Conservation (phyloP, 495 filamentous ascomycete species). For the Aspergillus taichungensis region DNA sequence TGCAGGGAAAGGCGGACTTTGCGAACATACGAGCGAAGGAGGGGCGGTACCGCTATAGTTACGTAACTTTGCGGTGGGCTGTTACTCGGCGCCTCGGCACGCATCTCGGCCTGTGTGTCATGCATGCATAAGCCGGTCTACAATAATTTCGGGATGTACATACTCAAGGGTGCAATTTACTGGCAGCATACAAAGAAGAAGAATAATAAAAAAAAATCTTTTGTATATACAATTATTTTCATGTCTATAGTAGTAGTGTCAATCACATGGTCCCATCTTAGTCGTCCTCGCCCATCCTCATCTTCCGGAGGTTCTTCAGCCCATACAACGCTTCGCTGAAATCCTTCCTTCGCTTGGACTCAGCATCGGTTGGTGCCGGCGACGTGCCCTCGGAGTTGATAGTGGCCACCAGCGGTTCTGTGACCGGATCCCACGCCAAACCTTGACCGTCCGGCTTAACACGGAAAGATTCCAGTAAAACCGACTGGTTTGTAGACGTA, state of each 20-base stretch:
- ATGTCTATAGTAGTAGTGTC: neutral
- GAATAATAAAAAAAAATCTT: neutral
- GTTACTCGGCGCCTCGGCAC: neutral
- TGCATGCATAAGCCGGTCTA: neutral
- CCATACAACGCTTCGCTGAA: slow-evolving; percentile 54
- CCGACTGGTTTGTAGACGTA: slow-evolving; percentile 8
- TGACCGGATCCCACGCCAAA: slow-evolving; percentile 16
- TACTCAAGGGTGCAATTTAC: too few relatives aligned
- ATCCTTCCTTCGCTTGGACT: slow-evolving; percentile 22
- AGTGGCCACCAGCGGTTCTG: slow-evolving; percentile 12
- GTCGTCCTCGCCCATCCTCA: slow-evolving; percentile 16
- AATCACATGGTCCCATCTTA: slow-evolving; percentile 2
- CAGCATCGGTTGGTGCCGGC: slow-evolving; percentile 19
- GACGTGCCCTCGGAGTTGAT: slow-evolving; percentile 31
- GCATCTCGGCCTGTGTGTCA: neutral
- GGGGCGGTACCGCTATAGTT: slow-evolving; percentile 11
- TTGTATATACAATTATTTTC: neutral
- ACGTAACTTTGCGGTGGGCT: slow-evolving; percentile 6
- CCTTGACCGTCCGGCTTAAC: slow-evolving; percentile 7
- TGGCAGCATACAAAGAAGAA: too few relatives aligned
- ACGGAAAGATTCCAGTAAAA: slow-evolving; percentile 23
- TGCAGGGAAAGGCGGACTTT: slow-evolving; percentile 9
- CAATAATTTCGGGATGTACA: too few relatives aligned
- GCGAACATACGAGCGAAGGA: slow-evolving; percentile 15
- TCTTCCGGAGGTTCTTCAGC: slow-evolving; percentile 67